Conservation (phyloP, 2,329 filamentous ascomycete species). For the Aspergillus fischeri region DNA sequence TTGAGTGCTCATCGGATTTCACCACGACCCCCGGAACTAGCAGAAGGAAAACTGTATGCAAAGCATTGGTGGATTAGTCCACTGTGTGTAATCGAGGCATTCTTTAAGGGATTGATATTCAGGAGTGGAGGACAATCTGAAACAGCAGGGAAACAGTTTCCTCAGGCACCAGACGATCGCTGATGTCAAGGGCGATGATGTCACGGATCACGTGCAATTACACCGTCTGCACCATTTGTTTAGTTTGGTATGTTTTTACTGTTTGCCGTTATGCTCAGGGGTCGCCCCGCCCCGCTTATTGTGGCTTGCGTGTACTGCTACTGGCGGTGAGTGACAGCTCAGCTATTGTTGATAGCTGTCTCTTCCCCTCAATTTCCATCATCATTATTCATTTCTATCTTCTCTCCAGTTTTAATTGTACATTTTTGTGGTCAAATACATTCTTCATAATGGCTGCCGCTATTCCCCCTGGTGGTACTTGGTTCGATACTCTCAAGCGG, state of each 20-base stretch:
- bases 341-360: constrained; percentile 14
- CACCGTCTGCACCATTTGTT: constrained; percentile 16
- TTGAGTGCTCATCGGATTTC: constrained; percentile 25
- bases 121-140: background rate
- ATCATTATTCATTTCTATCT: constrained; percentile 2
- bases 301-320: constrained; percentile 28
- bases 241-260: constrained; percentile 26
- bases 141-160: background rate
- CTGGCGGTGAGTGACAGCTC: constrained; percentile 27
- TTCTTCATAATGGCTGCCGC: constrained; percentile 35
- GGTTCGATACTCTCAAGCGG: constrained; percentile 78
- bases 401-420: background rate
- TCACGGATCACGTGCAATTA: background rate
- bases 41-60: background rate
- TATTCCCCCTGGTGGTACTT: constrained; percentile 64
- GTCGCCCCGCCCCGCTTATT: constrained; percentile 15
- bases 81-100: background rate
- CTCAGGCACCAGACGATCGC: constrained; percentile 7
- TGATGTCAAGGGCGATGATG: constrained; percentile 30
- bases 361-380: background rate
- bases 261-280: constrained; percentile 7
- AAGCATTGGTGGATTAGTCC: background rate
- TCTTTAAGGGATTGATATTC: background rate
- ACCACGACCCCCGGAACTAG: constrained; percentile 1
- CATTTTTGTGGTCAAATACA: background rate